Evolutionary conservation across 179 eudicot genomes (phyloP), one percentile per base, ranked within the genome.

Genomic region (Gypsophila paniculata): DNA sequence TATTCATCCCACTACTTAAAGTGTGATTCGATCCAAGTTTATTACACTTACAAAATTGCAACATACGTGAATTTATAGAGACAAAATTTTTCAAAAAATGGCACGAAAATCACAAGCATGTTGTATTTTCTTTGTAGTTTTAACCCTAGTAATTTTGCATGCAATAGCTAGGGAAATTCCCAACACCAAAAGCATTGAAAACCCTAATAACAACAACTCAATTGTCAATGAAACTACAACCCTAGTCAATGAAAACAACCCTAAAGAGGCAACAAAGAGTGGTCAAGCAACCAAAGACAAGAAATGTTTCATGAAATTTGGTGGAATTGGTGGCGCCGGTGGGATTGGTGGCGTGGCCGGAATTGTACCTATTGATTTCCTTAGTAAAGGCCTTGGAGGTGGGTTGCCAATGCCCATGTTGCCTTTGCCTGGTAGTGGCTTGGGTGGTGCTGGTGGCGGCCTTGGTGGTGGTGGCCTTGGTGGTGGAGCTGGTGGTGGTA

Each of bases 301-400:
- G 3, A 81, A 81, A 55, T 13, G 55, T 76, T 78, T 81, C 48
- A 62, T 81, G 13, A 70, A 78, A 5, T 77, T 81, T 36, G 87
- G 79, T 17, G 87, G 87, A 10, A 72, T 78, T 4, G 84, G 82
- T 2, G 87, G 76, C 0, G 69, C 77, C 5, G 82, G 80, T 0
- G 87, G 86, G 5, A 55, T 78, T 8, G 82, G 82, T 13, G 86
- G 86, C 14, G 76, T 74, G 32, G 82, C 75, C 15, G 84, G 86
- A 15, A 34, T 83, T 39, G 58, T 81, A 4, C 84, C 84, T 2
- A 75, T 81, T 4, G 77, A 53, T 25, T 72, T 49, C 68, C 26
- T 80, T 4, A 60, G 66, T 52, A 61, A 53, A 72, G 84, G 79
- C 19, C 75, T 76, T 23, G 68, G 70, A 1, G 17, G 61, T 0